phyloP scores from a whole-genome alignment of 2,329 filamentous ascomycete genomes.

The Epicoccum sorghinum region DNA sequence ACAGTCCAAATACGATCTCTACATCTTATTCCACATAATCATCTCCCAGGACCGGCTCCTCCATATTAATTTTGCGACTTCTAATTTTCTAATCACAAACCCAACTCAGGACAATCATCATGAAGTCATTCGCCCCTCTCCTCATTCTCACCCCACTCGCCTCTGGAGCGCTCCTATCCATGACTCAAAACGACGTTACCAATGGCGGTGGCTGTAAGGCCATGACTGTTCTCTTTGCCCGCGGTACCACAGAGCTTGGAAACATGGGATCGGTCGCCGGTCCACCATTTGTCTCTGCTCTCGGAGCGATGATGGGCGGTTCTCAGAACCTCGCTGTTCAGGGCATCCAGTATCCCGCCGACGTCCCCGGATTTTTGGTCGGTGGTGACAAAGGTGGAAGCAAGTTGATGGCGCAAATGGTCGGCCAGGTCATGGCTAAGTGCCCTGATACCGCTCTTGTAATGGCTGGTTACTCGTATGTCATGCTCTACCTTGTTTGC shows the following conservation, averaged over 20 bases:
- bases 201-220: slow-evolving; percentile 48
- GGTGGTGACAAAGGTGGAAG: slow-evolving; percentile 56
- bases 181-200: slow-evolving; percentile 36
- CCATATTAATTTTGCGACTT: neutral
- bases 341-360: slow-evolving; percentile 61
- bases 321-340: slow-evolving; percentile 57
- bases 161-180: slow-evolving; percentile 28
- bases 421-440: slow-evolving; percentile 46
- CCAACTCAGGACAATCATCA: slow-evolving; percentile 1
- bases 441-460: slow-evolving; percentile 57
- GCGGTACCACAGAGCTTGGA: slow-evolving; percentile 60
- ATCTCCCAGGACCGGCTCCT: neutral
- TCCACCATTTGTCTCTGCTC: slow-evolving; percentile 57
- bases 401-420: slow-evolving; percentile 51
- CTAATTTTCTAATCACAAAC: neutral
- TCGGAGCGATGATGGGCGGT: slow-evolving; percentile 50
- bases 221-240: slow-evolving; percentile 63
- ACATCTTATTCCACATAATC: neutral
- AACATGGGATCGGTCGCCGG: slow-evolving; percentile 60
- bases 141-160: slow-evolving; percentile 18
- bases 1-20: neutral
- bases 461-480: slow-evolving; percentile 57
- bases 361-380: slow-evolving; percentile 52
- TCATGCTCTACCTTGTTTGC: slow-evolving; percentile 6
- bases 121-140: slow-evolving; percentile 24